Base-by-base conservation (phyloP, 176 grass and related monocot species). In the Areca catechu region DNA sequence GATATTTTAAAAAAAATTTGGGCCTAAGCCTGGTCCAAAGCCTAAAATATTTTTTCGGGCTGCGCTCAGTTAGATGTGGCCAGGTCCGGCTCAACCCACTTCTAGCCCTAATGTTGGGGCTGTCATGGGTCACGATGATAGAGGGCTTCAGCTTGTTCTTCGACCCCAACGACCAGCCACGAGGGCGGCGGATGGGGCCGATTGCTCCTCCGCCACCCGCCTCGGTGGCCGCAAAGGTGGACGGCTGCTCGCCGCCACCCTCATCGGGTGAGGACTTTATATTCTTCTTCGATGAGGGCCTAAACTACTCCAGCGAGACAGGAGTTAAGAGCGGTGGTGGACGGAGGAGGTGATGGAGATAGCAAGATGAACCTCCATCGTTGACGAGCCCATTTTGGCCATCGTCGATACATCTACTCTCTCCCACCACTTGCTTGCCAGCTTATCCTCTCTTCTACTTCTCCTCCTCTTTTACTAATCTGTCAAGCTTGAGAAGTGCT, bases 401-500 rank as follows among this genome's bases (percentile, higher is more conserved):
- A 86, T 86, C 20, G 80, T 71, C 57, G 83, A 21, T 25, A 78
- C 83, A 68, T 97, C 92, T 51, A 73, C 75, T 20, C 86, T 74
- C 77, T 97, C 92, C 92, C 92, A 97, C 92, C 92, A 97, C 92
- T 91, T 97, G 65, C 84, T 85, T 65, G 86, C 88, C 84, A 90
- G 83, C 84, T 90, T 88, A 63, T 47, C 82, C 65, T 80, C 68
- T 59, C 21, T 25, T 15, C n/a, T n/a, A n/a, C 12, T 53, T 73
- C 55, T 85, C 53, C 22, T 52, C 61, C 12, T 53, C 62, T 65
- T 60, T 47, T 22, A 9, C 10, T n/a, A n/a, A n/a, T n/a, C n/a
- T n/a, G n/a, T n/a, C n/a, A n/a, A n/a, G n/a, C n/a, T n/a, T n/a
- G n/a, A n/a, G n/a, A n/a, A n/a, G n/a, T n/a, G n/a, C n/a, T n/a